These are phyloP conservation scores for Pulveroboletus sp. DNA, from an alignment of 768 basidiomycete genomes.

Conservation along the genomic window DNA sequence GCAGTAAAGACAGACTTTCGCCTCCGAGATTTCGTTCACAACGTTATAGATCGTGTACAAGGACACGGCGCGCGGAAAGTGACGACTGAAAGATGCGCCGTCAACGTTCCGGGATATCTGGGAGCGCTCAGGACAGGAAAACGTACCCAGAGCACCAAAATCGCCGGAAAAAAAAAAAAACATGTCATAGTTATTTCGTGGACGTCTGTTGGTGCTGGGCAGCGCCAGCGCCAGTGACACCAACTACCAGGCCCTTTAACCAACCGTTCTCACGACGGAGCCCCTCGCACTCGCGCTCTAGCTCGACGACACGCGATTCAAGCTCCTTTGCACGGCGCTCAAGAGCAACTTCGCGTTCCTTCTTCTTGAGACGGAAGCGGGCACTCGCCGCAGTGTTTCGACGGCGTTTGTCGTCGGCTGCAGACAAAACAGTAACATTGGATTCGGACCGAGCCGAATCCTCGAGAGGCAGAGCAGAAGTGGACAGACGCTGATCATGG, in stretches of 20 bases:
- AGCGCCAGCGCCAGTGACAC: slow-evolving; percentile 69
- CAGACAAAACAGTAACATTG: slow-evolving; percentile 33
- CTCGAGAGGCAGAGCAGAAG: slow-evolving; percentile 30
- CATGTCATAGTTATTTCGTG: slow-evolving; percentile 12
- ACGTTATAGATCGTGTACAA: background rate
- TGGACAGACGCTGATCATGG: slow-evolving; percentile 17
- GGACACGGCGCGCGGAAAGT: background rate
- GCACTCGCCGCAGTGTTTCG: slow-evolving; percentile 91
- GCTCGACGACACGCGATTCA: slow-evolving; percentile 67
- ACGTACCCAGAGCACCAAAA: background rate
- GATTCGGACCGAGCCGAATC: slow-evolving; percentile 18
- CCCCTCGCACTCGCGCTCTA: slow-evolving; percentile 89
- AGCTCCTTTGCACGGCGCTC: slow-evolving; percentile 84
- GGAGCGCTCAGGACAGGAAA: background rate
- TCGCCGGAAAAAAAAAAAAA: too few relatives aligned
- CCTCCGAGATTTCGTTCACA: background rate
- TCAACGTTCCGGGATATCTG: background rate
- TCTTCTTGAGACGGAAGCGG: slow-evolving; percentile 93
- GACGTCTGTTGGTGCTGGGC: slow-evolving; percentile 25
- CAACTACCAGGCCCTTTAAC: slow-evolving; percentile 86
- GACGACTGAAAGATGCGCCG: background rate
- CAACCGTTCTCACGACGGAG: slow-evolving; percentile 87
- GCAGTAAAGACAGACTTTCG: background rate
- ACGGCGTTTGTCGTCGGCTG: slow-evolving; percentile 86
- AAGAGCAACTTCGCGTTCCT: slow-evolving; percentile 87